Conservation (phyloP, 2,329 filamentous ascomycete species). For the Verticillium albo-atrum region DNA sequence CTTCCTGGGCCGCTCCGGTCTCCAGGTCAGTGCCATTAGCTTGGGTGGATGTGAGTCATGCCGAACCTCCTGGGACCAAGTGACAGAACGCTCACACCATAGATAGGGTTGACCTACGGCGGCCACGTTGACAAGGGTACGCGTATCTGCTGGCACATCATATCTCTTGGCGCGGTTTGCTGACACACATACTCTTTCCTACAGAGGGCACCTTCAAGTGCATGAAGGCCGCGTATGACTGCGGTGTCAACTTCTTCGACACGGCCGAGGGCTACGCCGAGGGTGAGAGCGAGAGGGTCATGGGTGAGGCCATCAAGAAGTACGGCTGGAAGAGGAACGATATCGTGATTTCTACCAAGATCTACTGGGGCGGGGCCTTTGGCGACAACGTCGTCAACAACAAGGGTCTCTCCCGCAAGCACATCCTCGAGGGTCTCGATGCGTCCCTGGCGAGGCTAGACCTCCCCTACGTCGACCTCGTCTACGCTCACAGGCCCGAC, state of each 20-base stretch:
- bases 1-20: slow-evolving; percentile 64
- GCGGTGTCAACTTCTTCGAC: slow-evolving; percentile 60
- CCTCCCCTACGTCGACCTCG: slow-evolving; percentile 60
- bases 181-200: not conserved
- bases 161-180: not conserved
- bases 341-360: slow-evolving; percentile 58
- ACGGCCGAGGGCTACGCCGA: slow-evolving; percentile 53
- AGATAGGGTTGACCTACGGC: slow-evolving; percentile 61
- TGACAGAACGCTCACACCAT: not conserved
- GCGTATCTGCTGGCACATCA: slow-evolving; percentile 7
- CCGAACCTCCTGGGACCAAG: not conserved
- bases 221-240: slow-evolving; percentile 58
- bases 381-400: slow-evolving; percentile 63
- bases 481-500: slow-evolving; percentile 63
- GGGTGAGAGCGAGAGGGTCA: slow-evolving; percentile 59
- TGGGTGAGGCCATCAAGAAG: slow-evolving; percentile 56
- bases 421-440: slow-evolving; percentile 63
- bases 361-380: slow-evolving; percentile 60
- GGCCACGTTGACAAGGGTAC: slow-evolving; percentile 65
- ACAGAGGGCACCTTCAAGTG: slow-evolving; percentile 46
- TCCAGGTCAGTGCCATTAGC: slow-evolving; percentile 70
- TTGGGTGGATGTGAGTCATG: slow-evolving; percentile 52
- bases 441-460: slow-evolving; percentile 52
- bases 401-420: slow-evolving; percentile 63
- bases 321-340: slow-evolving; percentile 59